Evolutionary conservation across 345 rosid genomes (phyloP).

Genomic region (Euphorbia tirucalli): DNA sequence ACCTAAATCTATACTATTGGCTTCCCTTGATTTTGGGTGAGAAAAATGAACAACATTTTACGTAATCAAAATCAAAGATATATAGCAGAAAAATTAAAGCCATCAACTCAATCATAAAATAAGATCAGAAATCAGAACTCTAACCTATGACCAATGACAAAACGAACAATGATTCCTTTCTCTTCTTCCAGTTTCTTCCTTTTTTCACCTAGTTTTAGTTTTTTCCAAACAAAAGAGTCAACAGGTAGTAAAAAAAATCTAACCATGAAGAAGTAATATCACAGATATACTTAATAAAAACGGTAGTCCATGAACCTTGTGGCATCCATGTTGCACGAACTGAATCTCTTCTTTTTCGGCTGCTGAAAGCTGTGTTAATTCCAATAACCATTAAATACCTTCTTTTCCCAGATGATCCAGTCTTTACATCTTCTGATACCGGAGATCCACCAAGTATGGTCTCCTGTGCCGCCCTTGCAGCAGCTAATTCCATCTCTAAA

Average conservation of each 20-base stretch:
- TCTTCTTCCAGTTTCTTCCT: slow-evolving; percentile 87
- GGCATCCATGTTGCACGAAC: slow-evolving; percentile 97
- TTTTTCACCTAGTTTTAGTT: slow-evolving; percentile 60
- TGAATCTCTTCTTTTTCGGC: slow-evolving; percentile 91
- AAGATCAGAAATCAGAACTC: slow-evolving; percentile 6
- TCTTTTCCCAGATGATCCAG: slow-evolving; percentile 46
- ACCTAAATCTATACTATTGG: background rate
- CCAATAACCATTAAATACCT: slow-evolving; percentile 87
- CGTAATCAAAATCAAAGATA: background rate
- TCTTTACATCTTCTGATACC: slow-evolving; percentile 48
- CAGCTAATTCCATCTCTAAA: slow-evolving; percentile 97
- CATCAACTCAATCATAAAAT: background rate
- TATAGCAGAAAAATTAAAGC: background rate
- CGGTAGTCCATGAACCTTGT: slow-evolving; percentile 53
- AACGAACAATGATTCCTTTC: slow-evolving; percentile 81
- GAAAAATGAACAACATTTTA: background rate
- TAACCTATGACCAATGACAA: slow-evolving; percentile 92
- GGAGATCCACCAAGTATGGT: slow-evolving; percentile 70
- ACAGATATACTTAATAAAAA: background rate
- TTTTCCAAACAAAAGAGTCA: slow-evolving; percentile 11
- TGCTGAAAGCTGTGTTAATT: slow-evolving; percentile 92
- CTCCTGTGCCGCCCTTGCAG: slow-evolving; percentile 83
- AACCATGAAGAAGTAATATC: slow-evolving; percentile 11
- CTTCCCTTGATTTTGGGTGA: background rate
- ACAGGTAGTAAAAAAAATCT: slow-evolving; percentile 1